Base-by-base conservation (phyloP, 2,329 filamentous ascomycete genomes). In the Neonectria sp. region DNA sequence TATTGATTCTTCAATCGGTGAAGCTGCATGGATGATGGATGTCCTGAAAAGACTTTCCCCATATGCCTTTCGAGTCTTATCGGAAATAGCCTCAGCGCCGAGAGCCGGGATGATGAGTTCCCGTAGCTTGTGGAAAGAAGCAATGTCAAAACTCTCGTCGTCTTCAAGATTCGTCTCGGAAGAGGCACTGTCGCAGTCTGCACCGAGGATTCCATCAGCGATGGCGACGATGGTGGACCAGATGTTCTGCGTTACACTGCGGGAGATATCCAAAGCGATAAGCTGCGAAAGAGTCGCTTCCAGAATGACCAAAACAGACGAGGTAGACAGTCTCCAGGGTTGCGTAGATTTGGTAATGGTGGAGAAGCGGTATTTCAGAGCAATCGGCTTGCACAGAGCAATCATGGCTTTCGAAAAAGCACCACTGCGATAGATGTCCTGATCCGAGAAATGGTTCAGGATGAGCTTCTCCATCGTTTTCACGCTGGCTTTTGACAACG, bases 401-500 rank as follows among this genome's bases (percentile, higher is more conserved):
- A 86, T 84, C 6, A 98, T 79, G 0, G 90, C 90, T 7, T 86
- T 84, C 2, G 88, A 80, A 27, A 97, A 85, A 1, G 93, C 90
- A 1, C 90, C 90, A 51, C 90, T 90, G 1, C 82, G 83, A 75
- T 95, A 95, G 0, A 97, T 89, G 40, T 92, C 89, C n/a, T 83
- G 76, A 27, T 93, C 89, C 0, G 82, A 79, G 0, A 89, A 86
- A 69, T 93, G 90, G 17, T 84, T 81, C 4, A 89, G 80, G 4
- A 92, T 83, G 3, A 94, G 81, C 0, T 81, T 82, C 69, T 92
- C 86, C 2, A 97, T 80, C 52, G 94, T 88, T 2, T 86, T 83
- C 87, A 97, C 96, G 65, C 92, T 90, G 24, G 89, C 89, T 79
- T 96, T 97, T 1, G 95, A 94, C 76, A 98, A 89, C 37, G 96